Base-by-base conservation (phyloP, 2,329 filamentous ascomycete species). In the Dryadomyces quercus-mongolicae region DNA sequence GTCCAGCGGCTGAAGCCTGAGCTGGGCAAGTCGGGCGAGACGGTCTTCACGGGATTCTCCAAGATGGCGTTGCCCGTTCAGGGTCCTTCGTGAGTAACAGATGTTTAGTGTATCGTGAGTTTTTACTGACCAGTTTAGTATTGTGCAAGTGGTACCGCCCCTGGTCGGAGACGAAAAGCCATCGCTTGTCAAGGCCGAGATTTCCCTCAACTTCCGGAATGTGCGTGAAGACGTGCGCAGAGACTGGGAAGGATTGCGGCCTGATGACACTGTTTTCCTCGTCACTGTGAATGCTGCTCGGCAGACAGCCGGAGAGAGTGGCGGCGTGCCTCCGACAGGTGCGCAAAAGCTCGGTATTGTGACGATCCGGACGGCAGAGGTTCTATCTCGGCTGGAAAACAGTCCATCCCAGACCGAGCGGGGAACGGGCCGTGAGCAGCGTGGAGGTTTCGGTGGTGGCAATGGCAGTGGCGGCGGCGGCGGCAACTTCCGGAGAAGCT, bases 51-150 rank as follows among this genome's bases (percentile, higher is more conserved):
- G 13, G 92, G 93, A 0, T 90, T 88, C 62, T 94, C 92, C 2
- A 89, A 83, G 62, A 95, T 97, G 91, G 91, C 90, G 2, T 75
- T 97, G 53, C 85, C 88, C 1, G 93, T 96, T 56, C 77, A 81
- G 18, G 93, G 88, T 62, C 88, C 90, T 58, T 85, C 88, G 62
- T 74, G 63, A 59, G 70, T 66, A 22, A 4, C 25, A 31, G 4
- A 31, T 31, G 8, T 8, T 49, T 5, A 5, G 2, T 49, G 9
- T 15, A 38, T 15, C 5, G 3, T 36, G 20, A 20, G 4, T 45
- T n/a, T 45, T n/a, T 12, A 6, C 58, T 62, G 53, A 65, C 50
- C 50, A 38, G 38, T 56, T 21, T 31, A 76, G 74, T 15, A 88
- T 98, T 49, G 75, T 96, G 34, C 91, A 98, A 63, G 85, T 92